These are phyloP conservation scores for Zangia roseola DNA, from an alignment of 768 basidiomycete species.

Conservation along the genomic window DNA sequence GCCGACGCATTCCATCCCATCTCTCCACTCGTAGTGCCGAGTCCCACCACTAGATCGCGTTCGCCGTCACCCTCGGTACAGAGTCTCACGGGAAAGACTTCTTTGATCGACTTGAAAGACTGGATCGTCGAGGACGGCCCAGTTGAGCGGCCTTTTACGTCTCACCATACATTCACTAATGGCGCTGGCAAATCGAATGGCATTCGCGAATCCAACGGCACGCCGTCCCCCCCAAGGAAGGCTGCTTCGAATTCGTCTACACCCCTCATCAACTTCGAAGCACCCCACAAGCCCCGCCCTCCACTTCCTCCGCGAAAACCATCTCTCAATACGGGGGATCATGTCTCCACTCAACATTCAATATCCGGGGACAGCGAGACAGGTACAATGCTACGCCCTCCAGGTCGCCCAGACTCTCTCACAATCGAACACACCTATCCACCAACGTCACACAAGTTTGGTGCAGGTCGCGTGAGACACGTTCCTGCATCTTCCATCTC, in stretches of 20 bases:
- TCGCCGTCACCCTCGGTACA: slow-evolving; percentile 52
- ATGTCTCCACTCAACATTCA: slow-evolving; percentile 32
- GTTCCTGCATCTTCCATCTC: slow-evolving; percentile 70
- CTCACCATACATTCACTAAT: slow-evolving; percentile 8
- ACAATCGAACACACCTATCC: slow-evolving; percentile 63
- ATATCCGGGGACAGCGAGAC: slow-evolving; percentile 15
- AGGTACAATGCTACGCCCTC: slow-evolving; percentile 25
- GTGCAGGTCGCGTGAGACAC: slow-evolving; percentile 43
- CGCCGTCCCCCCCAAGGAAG: slow-evolving; percentile 20
- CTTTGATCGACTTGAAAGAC: slow-evolving; percentile 69
- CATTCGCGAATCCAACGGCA: slow-evolving; percentile 22
- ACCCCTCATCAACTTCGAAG: slow-evolving; percentile 58
- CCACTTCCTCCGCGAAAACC: slow-evolving; percentile 69
- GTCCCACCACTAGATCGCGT: slow-evolving; percentile 21
- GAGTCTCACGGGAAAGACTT: slow-evolving; percentile 44
- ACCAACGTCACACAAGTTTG: slow-evolving; percentile 36
- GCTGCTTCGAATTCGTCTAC: slow-evolving; percentile 19
- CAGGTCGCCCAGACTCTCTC: slow-evolving; percentile 45
- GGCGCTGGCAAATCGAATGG: slow-evolving; percentile 15
- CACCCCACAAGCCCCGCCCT: slow-evolving; percentile 49
- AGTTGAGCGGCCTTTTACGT: slow-evolving; percentile 18
- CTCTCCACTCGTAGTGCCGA: slow-evolving; percentile 33
- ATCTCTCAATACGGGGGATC: slow-evolving; percentile 48
- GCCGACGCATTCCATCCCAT: slow-evolving; percentile 44
- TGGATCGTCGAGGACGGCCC: slow-evolving; percentile 70